Conservation (phyloP, 1,139 yeast genomes). For the Pichia cactophila region DNA sequence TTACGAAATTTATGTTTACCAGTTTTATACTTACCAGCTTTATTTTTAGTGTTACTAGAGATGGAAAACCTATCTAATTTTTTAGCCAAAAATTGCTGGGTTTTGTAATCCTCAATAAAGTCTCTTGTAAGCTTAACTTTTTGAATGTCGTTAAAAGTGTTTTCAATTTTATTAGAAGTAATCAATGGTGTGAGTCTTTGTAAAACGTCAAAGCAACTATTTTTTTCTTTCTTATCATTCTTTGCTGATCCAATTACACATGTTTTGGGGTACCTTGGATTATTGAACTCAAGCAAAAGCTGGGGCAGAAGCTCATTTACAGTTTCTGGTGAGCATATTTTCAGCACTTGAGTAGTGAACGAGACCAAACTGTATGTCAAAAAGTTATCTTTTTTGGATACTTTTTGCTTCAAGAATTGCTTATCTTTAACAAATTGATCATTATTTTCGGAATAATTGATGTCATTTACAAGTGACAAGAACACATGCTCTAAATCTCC, state of each 20-base stretch:
- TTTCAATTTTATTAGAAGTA: background rate
- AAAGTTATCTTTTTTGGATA: background rate
- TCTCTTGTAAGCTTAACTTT: background rate
- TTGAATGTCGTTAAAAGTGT: background rate
- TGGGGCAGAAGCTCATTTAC: background rate
- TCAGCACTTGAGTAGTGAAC: background rate
- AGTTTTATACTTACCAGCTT: too few species aligned
- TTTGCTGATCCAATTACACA: background rate
- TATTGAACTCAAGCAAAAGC: background rate
- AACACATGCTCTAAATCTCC: conserved; percentile 5
- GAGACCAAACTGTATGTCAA: background rate
- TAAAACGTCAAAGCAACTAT: background rate
- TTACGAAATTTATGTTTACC: too few species aligned
- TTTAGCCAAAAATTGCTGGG: background rate
- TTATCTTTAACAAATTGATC: background rate
- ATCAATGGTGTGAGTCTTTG: background rate
- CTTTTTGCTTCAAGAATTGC: background rate
- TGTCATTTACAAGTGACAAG: conserved; percentile 1
- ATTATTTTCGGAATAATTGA: background rate
- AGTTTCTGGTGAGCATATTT: background rate
- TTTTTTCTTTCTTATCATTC: too few species aligned
- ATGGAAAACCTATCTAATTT: too few species aligned
- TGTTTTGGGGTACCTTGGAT: background rate
- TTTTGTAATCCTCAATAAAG: background rate
- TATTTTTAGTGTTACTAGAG: background rate